phyloP scores from a whole-genome alignment of 345 rosid genomes.

The Syzygium aromaticum region DNA sequence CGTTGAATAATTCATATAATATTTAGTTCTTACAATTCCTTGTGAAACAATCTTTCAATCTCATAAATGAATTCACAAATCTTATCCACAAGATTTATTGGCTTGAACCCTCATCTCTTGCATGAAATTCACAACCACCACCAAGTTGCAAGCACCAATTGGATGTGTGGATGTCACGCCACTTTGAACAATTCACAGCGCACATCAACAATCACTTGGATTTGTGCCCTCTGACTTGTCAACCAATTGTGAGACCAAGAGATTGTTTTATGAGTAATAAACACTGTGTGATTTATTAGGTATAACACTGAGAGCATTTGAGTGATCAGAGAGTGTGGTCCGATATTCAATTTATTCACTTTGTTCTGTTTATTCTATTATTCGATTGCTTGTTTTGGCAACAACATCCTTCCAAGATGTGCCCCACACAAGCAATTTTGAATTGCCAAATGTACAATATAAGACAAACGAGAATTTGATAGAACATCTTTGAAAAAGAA shows the following conservation, averaged over 20 bases:
- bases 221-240: not conserved
- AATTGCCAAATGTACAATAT: not conserved
- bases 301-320: not conserved
- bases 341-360: not conserved
- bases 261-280: not conserved
- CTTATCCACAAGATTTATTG: not conserved
- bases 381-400: not conserved
- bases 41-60: not conserved
- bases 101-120: not conserved
- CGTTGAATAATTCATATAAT: not conserved
- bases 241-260: not conserved
- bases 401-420: not conserved
- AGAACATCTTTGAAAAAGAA: not conserved
- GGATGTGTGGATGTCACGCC: not conserved
- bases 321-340: not conserved
- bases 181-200: not conserved
- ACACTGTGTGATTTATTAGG: not conserved
- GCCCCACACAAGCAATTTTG: not conserved
- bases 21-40: not conserved
- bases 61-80: not conserved
- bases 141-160: not conserved
- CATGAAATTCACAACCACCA: not conserved
- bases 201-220: not conserved
- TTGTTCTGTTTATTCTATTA: not conserved
- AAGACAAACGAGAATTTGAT: not conserved